Evolutionary conservation across 768 basidiomycete species (phyloP), one percentile per base, ranked within the genome.

Genomic region (Suillus plorans): DNA sequence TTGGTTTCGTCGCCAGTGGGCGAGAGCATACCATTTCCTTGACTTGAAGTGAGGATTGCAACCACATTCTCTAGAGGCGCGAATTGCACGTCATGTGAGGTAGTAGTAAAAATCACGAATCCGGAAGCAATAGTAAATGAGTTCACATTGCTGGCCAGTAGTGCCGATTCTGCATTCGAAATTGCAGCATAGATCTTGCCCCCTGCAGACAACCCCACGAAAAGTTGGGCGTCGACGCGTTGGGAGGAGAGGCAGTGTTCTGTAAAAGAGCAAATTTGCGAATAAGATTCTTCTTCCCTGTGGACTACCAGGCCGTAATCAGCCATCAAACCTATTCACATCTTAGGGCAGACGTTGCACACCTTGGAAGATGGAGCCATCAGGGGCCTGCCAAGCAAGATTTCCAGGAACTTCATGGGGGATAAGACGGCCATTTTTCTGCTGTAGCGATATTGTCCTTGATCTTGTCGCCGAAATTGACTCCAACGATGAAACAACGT

Each of bases 101-200:
- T 87, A 0, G 94, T 93, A 0, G 92, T 94, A 77, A 87, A 97
- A 63, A 96, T 89, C 39, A 97, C 78, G 73, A 92, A 95, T 22
- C 86, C 85, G 1, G 91, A 86, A 0, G 90, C 83, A 16, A 89
- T 64, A 20, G 85, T 83, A 76, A 94, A 93, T 0, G 95, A 97
- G 16, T 88, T 92, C 22, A 76, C 85, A 63, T 85, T 89, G 3
- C 78, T 73, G 1, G 86, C 81, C 5, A 92, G 71, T 1, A 77
- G 71, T 14, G 71, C 57, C 0, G 78, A 60, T 8, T 68, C 69
- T 57, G 72, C 72, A 14, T 73, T 69, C 31, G 70, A 74, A 10
- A 74, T 68, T 5, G 84, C 77, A 28, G 84, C 80, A 70, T 86
- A 85, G 0, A 97, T 77, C 71, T 90, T 92, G 0, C 90, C 89